Conservation (phyloP, 768 basidiomycete genomes). For the Guyanaporus albipodus region DNA sequence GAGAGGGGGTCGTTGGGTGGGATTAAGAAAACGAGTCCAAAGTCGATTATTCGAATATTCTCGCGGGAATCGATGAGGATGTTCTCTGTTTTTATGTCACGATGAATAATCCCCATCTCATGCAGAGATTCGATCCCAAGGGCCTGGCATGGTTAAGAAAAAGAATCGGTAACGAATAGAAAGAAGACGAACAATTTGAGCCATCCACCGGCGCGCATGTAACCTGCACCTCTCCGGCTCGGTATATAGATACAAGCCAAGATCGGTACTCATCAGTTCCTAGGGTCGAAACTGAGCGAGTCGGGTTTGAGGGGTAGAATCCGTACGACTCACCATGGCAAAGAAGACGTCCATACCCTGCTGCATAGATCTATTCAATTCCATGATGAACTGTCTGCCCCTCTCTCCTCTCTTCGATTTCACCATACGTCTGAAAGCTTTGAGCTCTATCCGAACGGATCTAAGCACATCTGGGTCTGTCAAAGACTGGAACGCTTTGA, state of each 20-base stretch:
- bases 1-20: neutral
- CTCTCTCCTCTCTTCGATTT: slow-evolving; percentile 12
- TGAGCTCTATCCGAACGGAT: slow-evolving; percentile 32
- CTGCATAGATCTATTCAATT: slow-evolving; percentile 36
- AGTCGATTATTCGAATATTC: slow-evolving; percentile 41
- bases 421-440: slow-evolving; percentile 34
- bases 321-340: slow-evolving; percentile 37
- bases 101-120: slow-evolving; percentile 58
- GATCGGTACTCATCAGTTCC: slow-evolving; percentile 40
- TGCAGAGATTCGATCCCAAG: slow-evolving; percentile 46
- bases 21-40: slow-evolving; percentile 34
- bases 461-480: slow-evolving; percentile 1
- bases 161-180: neutral
- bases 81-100: slow-evolving; percentile 69
- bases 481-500: slow-evolving; percentile 33
- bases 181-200: slow-evolving; percentile 34
- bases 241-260: slow-evolving; percentile 28
- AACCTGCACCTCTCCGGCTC: slow-evolving; percentile 20
- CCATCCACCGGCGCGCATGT: slow-evolving; percentile 37
- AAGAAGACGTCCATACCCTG: slow-evolving; percentile 31
- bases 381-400: slow-evolving; percentile 37
- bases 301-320: neutral
- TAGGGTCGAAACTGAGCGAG: slow-evolving; percentile 11
- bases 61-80: slow-evolving; percentile 48
- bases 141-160: slow-evolving; percentile 25